Percentiles rank a stretch among this genome's conserved stretches.
These are phyloP conservation scores for Amylostereum chailletii DNA, from an alignment of 1,284 basidiomycete genomes.

Conservation along the genomic window DNA sequence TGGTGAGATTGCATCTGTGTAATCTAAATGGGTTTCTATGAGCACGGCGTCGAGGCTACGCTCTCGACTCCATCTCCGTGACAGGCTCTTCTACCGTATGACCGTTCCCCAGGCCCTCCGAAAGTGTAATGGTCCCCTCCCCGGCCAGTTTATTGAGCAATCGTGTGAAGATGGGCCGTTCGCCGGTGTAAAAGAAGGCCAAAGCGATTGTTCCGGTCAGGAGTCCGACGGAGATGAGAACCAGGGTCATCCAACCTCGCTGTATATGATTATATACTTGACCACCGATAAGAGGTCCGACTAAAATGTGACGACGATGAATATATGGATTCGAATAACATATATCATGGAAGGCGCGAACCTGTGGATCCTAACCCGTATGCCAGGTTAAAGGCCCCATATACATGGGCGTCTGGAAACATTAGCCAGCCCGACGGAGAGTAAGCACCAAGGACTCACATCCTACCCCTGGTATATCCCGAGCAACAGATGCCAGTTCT, in stretches of 20 bases:
- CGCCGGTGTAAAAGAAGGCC: constrained; percentile 38
- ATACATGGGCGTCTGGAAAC: constrained; percentile 50
- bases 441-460: constrained; percentile 34
- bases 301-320: constrained; percentile 22
- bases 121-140: neutral
- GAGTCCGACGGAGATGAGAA: constrained; percentile 35
- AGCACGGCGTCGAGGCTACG: too few relatives aligned
- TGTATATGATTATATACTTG: constrained; percentile 53
- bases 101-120: neutral
- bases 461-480: constrained; percentile 49
- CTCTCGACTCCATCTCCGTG: too few relatives aligned
- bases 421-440: neutral
- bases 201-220: constrained; percentile 30
- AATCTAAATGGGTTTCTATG: too few relatives aligned
- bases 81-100: too few relatives aligned
- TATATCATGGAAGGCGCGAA: constrained; percentile 16
- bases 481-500: constrained; percentile 53
- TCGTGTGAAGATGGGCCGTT: constrained; percentile 31
- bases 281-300: constrained; percentile 62
- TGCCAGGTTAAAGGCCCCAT: constrained; percentile 60
- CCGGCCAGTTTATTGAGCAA: constrained; percentile 5
- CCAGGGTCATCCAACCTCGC: constrained; percentile 50
- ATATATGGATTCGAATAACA: neutral
- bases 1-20: too few relatives aligned
- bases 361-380: constrained; percentile 55